Conservation (phyloP, 371 early-diverging fungal genomes). For the Dipsacomyces acuminosporus region DNA sequence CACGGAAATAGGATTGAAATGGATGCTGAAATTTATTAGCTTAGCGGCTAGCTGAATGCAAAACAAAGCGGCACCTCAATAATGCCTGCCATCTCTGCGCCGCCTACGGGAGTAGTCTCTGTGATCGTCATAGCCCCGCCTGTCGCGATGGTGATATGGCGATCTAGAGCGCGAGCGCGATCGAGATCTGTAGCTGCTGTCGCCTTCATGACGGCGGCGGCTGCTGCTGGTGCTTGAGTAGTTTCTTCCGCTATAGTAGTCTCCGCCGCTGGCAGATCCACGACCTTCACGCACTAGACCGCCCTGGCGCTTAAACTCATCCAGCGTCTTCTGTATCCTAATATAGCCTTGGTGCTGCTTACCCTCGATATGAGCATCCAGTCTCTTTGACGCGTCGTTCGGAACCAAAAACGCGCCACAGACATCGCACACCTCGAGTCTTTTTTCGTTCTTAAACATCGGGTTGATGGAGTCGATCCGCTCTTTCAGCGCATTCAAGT, state of each 20-base stretch:
- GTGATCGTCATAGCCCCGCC: constrained; percentile 9
- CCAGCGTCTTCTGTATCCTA: constrained; percentile 73
- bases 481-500: constrained; percentile 58
- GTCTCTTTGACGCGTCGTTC: constrained; percentile 71
- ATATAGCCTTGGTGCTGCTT: constrained; percentile 87
- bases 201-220: constrained; percentile 15
- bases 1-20: no score
- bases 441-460: constrained; percentile 66
- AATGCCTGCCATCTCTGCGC: constrained; percentile 9
- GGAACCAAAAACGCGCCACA: constrained; percentile 87
- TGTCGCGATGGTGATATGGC: constrained; percentile 12
- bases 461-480: constrained; percentile 62
- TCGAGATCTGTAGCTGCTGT: constrained; percentile 3
- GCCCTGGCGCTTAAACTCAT: constrained; percentile 55
- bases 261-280: constrained; percentile 3
- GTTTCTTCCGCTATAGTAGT: constrained; percentile 2
- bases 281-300: constrained; percentile 6
- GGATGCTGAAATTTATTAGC: no score
- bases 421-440: constrained; percentile 82
- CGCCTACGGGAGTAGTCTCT: constrained; percentile 30
- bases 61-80: no score
- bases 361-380: constrained; percentile 83
- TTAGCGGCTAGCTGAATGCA: no score
- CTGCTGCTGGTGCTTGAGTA: constrained; percentile 11
- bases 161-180: constrained; percentile 24